These are phyloP conservation scores for Pichia scutulata DNA, from an alignment of 805 yeast species.

Conservation along the genomic window DNA sequence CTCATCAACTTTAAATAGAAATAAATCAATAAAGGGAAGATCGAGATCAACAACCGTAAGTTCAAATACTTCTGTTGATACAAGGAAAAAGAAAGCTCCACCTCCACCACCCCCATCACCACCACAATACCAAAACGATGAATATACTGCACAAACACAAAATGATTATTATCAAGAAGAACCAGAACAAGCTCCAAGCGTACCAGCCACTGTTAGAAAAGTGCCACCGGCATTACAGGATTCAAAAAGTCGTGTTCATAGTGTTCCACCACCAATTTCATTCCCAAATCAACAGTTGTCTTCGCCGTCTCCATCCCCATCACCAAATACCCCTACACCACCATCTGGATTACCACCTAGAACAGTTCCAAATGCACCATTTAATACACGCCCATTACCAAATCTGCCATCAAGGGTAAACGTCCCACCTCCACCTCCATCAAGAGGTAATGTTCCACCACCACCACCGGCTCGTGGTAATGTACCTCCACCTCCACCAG, in stretches of 20 bases:
- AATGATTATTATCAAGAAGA: slow-evolving; percentile 10
- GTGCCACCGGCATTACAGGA: slow-evolving; percentile 6
- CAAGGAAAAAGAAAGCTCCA: slow-evolving; percentile 28
- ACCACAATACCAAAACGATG: background rate
- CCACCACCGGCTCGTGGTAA: slow-evolving; percentile 19
- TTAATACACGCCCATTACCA: slow-evolving; percentile 11
- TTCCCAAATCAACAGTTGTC: slow-evolving; percentile 3
- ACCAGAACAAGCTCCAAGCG: slow-evolving; percentile 9
- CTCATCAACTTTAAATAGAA: background rate
- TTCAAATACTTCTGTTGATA: slow-evolving; percentile 6
- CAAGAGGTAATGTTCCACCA: slow-evolving; percentile 18
- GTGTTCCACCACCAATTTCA: slow-evolving; percentile 15
- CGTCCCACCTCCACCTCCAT: slow-evolving; percentile 23
- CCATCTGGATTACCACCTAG: slow-evolving; percentile 19
- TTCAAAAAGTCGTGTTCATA: slow-evolving; percentile 4
- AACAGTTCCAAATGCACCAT: slow-evolving; percentile 21
- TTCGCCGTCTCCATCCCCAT: background rate
- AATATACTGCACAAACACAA: slow-evolving; percentile 10
- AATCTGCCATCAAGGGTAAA: slow-evolving; percentile 14
- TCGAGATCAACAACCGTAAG: slow-evolving; percentile 11
- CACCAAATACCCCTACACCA: background rate
- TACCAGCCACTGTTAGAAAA: background rate
- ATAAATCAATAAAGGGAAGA: background rate
- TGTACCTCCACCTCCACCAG: slow-evolving; percentile 19
- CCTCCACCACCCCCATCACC: slow-evolving; percentile 34